These are phyloP conservation scores for Candida ortonii DNA, from an alignment of 805 yeast genomes.

Conservation along the genomic window DNA sequence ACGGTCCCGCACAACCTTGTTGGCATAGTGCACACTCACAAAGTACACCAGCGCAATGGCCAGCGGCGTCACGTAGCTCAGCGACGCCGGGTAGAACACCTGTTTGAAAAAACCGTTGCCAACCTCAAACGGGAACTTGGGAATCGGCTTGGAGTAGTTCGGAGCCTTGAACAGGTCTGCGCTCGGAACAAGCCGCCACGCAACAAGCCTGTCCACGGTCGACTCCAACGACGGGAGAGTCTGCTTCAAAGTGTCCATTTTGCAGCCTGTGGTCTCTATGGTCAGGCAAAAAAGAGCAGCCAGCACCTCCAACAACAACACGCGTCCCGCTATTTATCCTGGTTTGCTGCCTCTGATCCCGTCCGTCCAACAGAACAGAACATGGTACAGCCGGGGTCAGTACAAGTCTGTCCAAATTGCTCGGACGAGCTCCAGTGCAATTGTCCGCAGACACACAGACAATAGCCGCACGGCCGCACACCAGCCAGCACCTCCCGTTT, in stretches of 20 bases:
- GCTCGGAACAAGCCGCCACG: slow-evolving; percentile 26
- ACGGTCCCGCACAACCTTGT: slow-evolving; percentile 45
- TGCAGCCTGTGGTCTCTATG: slow-evolving; percentile 8
- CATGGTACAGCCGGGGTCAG: no score
- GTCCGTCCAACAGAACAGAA: no score
- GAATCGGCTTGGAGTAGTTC: slow-evolving; percentile 21
- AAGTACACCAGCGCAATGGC: slow-evolving; percentile 59
- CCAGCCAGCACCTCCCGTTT: no score
- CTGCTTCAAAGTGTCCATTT: slow-evolving; percentile 8
- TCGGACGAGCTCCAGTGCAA: no score
- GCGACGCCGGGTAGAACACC: slow-evolving; percentile 37
- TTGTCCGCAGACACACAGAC: no score
- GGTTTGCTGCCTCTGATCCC: no score
- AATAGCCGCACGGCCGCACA: no score
- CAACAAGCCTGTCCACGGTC: slow-evolving; percentile 16
- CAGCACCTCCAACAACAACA: no score
- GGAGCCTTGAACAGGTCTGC: slow-evolving; percentile 30
- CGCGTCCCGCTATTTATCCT: no score
- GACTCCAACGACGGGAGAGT: slow-evolving; percentile 11
- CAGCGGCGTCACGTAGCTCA: slow-evolving; percentile 54
- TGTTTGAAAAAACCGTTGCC: slow-evolving; percentile 26
- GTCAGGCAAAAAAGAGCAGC: no score
- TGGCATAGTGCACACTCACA: slow-evolving; percentile 51
- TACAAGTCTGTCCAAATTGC: no score
- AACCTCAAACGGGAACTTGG: slow-evolving; percentile 28